Evolutionary conservation across 2,329 filamentous ascomycete species (phyloP).

Genomic region (Aspergillaceae sp.): DNA sequence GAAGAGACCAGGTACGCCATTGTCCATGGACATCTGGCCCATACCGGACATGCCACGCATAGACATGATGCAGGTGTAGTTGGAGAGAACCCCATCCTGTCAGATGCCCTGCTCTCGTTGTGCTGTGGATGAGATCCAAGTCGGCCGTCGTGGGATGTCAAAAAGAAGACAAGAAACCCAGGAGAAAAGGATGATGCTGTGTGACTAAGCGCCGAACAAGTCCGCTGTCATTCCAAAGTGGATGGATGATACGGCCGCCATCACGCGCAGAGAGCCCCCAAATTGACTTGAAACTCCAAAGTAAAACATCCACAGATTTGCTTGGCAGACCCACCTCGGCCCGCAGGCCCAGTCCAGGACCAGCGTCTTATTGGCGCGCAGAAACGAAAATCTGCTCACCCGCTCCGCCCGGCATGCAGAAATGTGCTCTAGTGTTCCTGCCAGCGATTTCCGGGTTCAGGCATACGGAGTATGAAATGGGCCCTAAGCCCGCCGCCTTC

Average conservation of each 20-base stretch:
- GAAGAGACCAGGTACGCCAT: constrained; percentile 37
- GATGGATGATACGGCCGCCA: no score
- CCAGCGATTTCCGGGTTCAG: neutral
- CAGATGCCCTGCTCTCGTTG: no score
- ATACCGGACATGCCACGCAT: constrained; percentile 21
- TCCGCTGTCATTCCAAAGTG: no score
- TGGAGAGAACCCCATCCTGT: no score
- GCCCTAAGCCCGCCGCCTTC: neutral
- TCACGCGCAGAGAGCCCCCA: no score
- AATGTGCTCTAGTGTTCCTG: constrained; percentile 12
- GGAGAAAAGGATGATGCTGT: neutral
- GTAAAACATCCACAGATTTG: no score
- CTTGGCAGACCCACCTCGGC: neutral
- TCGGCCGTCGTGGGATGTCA: neutral
- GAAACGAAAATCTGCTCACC: constrained; percentile 1
- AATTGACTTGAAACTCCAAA: no score
- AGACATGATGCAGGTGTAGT: constrained; percentile 9
- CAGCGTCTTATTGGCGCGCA: neutral
- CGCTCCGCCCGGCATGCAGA: constrained; percentile 2
- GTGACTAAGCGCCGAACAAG: no score
- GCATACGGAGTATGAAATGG: neutral
- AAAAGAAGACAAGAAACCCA: neutral
- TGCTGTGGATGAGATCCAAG: no score
- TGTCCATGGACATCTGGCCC: constrained; percentile 35
- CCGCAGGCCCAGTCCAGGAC: neutral